These are phyloP conservation scores for Tulasnella sp. DNA, from an alignment of 768 basidiomycete genomes.

Conservation along the genomic window DNA sequence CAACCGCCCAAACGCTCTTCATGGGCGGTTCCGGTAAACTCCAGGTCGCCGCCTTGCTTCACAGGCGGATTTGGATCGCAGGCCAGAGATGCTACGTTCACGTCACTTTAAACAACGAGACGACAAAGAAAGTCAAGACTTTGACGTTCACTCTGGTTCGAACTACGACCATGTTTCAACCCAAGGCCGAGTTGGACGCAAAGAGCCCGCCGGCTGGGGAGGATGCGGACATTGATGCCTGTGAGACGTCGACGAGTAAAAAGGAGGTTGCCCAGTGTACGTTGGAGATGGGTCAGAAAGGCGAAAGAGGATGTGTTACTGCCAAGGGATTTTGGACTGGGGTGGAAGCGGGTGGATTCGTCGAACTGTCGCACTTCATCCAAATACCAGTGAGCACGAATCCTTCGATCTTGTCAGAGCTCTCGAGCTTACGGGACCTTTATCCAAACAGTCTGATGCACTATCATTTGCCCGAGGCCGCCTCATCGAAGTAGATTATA, in stretches of 20 bases:
- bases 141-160: conserved; percentile 53
- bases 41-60: conserved; percentile 51
- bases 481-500: conserved; percentile 68
- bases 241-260: conserved; percentile 46
- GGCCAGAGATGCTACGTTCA: conserved; percentile 67
- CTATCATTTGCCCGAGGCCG: conserved; percentile 55
- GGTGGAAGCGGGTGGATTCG: conserved; percentile 46
- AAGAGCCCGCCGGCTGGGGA: conserved; percentile 24
- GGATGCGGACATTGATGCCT: conserved; percentile 42
- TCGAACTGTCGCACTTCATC: conserved; percentile 58
- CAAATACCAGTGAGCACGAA: conserved; percentile 53
- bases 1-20: conserved; percentile 42
- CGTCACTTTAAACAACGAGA: conserved; percentile 53
- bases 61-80: conserved; percentile 67
- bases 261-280: conserved; percentile 55
- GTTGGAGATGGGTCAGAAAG: conserved; percentile 54
- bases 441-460: conserved; percentile 43
- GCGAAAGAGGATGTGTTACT: conserved; percentile 57
- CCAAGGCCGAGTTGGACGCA: conserved; percentile 32
- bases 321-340: conserved; percentile 89
- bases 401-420: background rate
- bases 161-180: conserved; percentile 54
- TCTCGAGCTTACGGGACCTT: background rate
- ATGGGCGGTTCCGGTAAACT: conserved; percentile 56
- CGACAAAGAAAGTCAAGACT: conserved; percentile 53